Conservation (phyloP, 148 eudicot genomes). For the Rhododendron ferrugineum region DNA sequence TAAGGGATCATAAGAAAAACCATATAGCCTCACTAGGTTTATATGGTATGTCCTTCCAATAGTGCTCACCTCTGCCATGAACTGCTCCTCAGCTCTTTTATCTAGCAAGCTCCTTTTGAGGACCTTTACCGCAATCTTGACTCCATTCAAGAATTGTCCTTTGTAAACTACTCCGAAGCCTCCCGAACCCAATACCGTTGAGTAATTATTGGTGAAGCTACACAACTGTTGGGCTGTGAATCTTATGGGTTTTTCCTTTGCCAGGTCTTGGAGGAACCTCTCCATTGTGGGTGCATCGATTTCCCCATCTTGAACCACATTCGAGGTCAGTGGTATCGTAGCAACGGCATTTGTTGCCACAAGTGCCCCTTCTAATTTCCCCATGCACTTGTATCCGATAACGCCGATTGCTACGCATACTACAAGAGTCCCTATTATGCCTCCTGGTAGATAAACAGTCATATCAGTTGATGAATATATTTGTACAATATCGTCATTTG, state of each 20-base stretch:
- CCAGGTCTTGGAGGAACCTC: no score
- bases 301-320: background rate
- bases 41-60: constrained; percentile 1
- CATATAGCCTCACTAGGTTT: background rate
- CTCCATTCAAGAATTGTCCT: constrained; percentile 18
- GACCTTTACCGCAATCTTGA: constrained; percentile 17
- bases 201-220: no score
- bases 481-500: background rate
- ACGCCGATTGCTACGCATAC: background rate
- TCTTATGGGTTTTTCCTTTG: no score
- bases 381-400: no score
- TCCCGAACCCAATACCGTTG: constrained; percentile 7
- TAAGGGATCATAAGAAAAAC: background rate
- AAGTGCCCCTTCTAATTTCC: no score
- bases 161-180: constrained; percentile 23
- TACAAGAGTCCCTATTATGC: background rate
- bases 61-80: constrained; percentile 10
- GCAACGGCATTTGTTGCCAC: background rate
- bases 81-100: constrained; percentile 16
- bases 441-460: background rate
- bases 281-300: no score
- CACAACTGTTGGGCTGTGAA: no score
- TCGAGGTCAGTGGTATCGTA: background rate
- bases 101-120: background rate
- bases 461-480: background rate